These are phyloP conservation scores for Pigoraptor vietnamica DNA, from an alignment of 78 protist genomes.

Conservation along the genomic window DNA sequence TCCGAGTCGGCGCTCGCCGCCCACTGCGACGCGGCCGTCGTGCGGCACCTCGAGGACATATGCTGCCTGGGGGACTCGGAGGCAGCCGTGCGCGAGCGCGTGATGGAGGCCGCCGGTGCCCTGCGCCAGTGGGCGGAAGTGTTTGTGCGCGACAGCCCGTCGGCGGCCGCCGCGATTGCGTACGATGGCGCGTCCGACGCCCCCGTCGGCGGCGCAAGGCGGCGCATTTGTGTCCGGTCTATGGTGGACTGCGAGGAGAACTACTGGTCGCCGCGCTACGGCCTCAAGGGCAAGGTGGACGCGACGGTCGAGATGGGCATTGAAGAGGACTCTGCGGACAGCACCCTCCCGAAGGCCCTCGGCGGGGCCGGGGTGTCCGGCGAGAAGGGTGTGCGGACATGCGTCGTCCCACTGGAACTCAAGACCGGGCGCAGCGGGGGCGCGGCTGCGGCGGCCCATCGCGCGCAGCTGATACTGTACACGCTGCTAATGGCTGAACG, in stretches of 20 bases:
- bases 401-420: slow-evolving; percentile 34
- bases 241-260: slow-evolving; percentile 34
- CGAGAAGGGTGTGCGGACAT: background rate
- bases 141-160: background rate
- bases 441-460: background rate
- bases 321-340: background rate
- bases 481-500: slow-evolving; percentile 32
- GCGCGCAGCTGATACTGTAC: slow-evolving; percentile 35
- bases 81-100: background rate
- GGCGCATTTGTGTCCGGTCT: background rate
- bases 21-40: background rate
- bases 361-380: background rate
- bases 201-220: background rate
- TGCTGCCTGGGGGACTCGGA: background rate
- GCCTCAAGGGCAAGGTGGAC: slow-evolving; percentile 41
- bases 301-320: slow-evolving; percentile 19
- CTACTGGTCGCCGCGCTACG: slow-evolving; percentile 29
- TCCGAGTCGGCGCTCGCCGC: background rate
- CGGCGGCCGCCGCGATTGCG: background rate
- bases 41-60: background rate
- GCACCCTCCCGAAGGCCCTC: background rate
- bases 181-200: background rate
- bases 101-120: background rate
- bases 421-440: slow-evolving; percentile 21
- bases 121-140: background rate